phyloP scores from a whole-genome alignment of 768 basidiomycete genomes.

The Phylloporus arenicola region DNA sequence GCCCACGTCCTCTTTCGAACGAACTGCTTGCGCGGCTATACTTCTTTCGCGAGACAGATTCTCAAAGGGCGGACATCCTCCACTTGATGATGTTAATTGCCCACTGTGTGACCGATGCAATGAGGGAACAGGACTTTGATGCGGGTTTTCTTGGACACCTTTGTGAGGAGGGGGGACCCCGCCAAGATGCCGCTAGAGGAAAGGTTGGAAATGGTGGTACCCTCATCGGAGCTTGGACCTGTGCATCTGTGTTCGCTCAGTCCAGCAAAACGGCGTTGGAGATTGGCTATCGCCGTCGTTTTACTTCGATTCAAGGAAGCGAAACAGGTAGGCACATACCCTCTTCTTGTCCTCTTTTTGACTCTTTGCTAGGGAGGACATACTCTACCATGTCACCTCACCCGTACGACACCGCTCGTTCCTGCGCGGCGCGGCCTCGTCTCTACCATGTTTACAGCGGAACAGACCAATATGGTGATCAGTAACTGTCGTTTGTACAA shows the following conservation, averaged over 20 bases:
- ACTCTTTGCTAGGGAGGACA: slow-evolving; percentile 34
- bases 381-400: slow-evolving; percentile 8
- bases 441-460: neutral
- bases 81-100: slow-evolving; percentile 42
- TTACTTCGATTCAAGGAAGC: neutral
- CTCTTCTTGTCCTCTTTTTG: neutral
- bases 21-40: neutral
- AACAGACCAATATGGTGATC: neutral
- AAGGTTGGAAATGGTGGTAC: neutral
- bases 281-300: neutral
- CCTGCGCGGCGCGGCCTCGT: neutral
- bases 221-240: slow-evolving; percentile 9
- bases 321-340: slow-evolving; percentile 24
- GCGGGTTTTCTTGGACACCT: slow-evolving; percentile 25
- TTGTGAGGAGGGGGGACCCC: neutral
- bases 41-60: neutral
- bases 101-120: slow-evolving; percentile 50
- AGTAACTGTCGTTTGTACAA: neutral
- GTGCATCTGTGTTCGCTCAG: slow-evolving; percentile 2
- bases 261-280: neutral
- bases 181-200: slow-evolving; percentile 3
- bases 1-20: neutral
- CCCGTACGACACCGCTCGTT: neutral
- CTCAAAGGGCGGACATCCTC: slow-evolving; percentile 12
- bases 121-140: slow-evolving; percentile 37